Percentiles rank a stretch among this genome's conserved stretches.
Evolutionary conservation across 345 rosid species (phyloP).

Genomic region (Boechera divaricarpa): DNA sequence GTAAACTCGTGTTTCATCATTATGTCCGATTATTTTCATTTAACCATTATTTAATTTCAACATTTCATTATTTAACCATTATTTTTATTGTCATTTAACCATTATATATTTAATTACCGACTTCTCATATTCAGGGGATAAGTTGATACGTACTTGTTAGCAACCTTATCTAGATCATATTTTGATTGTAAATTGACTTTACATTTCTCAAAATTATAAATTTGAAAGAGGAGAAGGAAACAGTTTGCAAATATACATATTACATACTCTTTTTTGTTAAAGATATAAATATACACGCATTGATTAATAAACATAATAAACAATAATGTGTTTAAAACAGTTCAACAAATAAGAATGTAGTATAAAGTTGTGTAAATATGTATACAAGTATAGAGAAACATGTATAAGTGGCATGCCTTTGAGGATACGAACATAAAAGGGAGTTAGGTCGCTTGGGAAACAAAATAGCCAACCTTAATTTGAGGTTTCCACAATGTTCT

Average conservation of each 20-base stretch:
- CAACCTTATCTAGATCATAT: constrained; percentile 37
- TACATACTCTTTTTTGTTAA: too few species aligned
- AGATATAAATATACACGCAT: background rate
- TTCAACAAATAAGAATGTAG: background rate
- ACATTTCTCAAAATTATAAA: constrained; percentile 7
- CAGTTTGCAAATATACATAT: background rate
- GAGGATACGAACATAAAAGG: constrained; percentile 41
- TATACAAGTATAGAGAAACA: background rate
- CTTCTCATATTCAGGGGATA: constrained; percentile 4
- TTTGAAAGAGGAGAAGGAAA: constrained; percentile 10
- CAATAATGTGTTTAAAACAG: background rate
- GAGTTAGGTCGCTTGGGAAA: constrained; percentile 47
- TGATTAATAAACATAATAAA: background rate
- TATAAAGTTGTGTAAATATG: background rate
- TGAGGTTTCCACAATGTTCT: constrained; percentile 27
- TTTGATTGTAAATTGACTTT: constrained; percentile 3
- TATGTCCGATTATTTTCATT: constrained; percentile 14
- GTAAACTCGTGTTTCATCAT: constrained; percentile 33
- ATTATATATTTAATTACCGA: constrained; percentile 28
- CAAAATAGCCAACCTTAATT: constrained; percentile 35
- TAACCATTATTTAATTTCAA: background rate
- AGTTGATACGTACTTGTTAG: constrained; percentile 36
- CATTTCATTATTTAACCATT: background rate
- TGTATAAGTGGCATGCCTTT: constrained; percentile 44
- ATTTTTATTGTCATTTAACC: background rate